phyloP scores from a whole-genome alignment of 768 basidiomycete species.

The Leccinum rimulosum region DNA sequence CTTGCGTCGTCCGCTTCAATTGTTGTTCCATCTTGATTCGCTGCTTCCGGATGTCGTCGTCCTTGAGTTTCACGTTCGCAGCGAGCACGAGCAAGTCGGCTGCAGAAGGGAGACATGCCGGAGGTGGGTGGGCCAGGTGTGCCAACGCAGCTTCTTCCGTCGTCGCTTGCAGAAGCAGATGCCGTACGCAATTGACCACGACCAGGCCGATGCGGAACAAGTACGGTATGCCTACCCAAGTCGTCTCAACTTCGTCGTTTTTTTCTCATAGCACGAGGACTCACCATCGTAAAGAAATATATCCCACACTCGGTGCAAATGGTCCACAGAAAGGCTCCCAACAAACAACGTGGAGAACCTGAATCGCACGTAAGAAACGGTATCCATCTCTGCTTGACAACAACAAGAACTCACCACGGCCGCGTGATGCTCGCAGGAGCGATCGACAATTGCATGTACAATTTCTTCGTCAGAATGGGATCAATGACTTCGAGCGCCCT shows the following conservation, averaged over 20 bases:
- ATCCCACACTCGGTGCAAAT: slow-evolving; percentile 78
- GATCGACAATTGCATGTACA: slow-evolving; percentile 65
- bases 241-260: background rate
- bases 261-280: slow-evolving; percentile 2
- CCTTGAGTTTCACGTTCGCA: slow-evolving; percentile 67
- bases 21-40: slow-evolving; percentile 74
- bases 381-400: background rate
- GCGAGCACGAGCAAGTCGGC: slow-evolving; percentile 63
- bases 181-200: slow-evolving; percentile 58
- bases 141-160: slow-evolving; percentile 47
- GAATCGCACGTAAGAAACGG: background rate
- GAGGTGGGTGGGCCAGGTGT: slow-evolving; percentile 50
- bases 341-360: slow-evolving; percentile 79
- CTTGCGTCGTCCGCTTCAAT: slow-evolving; percentile 55
- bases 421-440: slow-evolving; percentile 54
- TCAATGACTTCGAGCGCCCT: slow-evolving; percentile 68
- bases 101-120: slow-evolving; percentile 51
- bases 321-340: slow-evolving; percentile 59
- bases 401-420: slow-evolving; percentile 48
- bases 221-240: slow-evolving; percentile 61
- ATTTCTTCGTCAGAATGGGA: slow-evolving; percentile 55
- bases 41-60: slow-evolving; percentile 76
- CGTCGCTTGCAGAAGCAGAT: slow-evolving; percentile 50
- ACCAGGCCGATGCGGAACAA: slow-evolving; percentile 73
- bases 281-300: slow-evolving; percentile 78